Conservation (phyloP, 495 filamentous ascomycete species). For the Aspergillus homomorphus region DNA sequence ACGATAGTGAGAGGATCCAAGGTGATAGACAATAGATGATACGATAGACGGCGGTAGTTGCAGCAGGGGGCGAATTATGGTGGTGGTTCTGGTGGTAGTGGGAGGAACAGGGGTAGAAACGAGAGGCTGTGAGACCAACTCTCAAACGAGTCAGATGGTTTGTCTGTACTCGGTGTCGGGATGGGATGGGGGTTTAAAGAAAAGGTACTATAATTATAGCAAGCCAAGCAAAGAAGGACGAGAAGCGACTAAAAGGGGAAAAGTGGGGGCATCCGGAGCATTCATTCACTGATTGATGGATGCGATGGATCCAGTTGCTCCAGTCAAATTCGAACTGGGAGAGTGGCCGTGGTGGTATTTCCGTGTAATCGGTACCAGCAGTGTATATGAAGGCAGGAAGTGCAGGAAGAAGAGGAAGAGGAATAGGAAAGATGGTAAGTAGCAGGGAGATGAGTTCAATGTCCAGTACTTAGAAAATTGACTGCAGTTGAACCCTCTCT, state of each 20-base stretch:
- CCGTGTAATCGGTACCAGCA: not conserved
- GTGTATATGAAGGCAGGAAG: too few relatives aligned
- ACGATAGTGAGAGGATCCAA: not conserved
- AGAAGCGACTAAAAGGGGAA: slow-evolving; percentile 15
- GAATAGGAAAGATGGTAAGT: too few relatives aligned
- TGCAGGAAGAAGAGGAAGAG: too few relatives aligned
- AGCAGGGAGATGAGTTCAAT: too few relatives aligned
- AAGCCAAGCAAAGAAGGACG: slow-evolving; percentile 10
- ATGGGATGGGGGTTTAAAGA: slow-evolving; percentile 15
- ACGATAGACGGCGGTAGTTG: not conserved
- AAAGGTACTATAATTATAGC: slow-evolving; percentile 17
- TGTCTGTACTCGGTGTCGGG: slow-evolving; percentile 16
- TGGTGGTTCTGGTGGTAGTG: not conserved
- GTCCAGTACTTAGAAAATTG: too few relatives aligned
- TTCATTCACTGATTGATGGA: slow-evolving; percentile 2
- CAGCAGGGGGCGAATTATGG: not conserved
- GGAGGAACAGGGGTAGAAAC: not conserved
- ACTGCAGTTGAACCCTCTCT: too few relatives aligned
- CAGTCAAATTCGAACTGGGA: not conserved
- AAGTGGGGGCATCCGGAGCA: slow-evolving; percentile 21
- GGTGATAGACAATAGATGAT: not conserved
- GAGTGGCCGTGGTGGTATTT: not conserved
- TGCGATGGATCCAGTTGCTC: slow-evolving; percentile 5
- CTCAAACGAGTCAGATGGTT: slow-evolving; percentile 16
- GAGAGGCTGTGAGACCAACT: slow-evolving; percentile 9